phyloP scores from a whole-genome alignment of 805 yeast genomes.

The Cyberlindnera petersonii region DNA sequence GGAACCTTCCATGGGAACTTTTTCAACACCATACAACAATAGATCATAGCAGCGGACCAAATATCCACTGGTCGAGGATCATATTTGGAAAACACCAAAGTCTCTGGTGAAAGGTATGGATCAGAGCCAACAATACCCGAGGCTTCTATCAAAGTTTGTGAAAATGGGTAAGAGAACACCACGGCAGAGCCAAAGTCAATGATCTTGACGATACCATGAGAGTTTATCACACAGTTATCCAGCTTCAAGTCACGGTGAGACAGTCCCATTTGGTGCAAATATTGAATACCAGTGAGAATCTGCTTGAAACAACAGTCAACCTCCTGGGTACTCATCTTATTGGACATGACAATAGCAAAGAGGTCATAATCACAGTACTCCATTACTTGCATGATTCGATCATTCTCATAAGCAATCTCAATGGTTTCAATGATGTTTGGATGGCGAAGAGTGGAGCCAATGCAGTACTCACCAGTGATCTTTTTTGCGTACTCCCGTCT shows the following conservation, averaged over 20 bases:
- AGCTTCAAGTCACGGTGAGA: slow-evolving; percentile 90
- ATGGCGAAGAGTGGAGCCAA: slow-evolving; percentile 85
- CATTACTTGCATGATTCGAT: slow-evolving; percentile 85
- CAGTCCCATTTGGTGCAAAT: slow-evolving; percentile 78
- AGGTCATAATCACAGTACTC: slow-evolving; percentile 91
- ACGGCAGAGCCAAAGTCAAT: slow-evolving; percentile 95
- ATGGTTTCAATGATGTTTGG: slow-evolving; percentile 88
- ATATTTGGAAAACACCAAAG: slow-evolving; percentile 73
- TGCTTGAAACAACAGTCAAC: slow-evolving; percentile 88
- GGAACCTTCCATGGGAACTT: slow-evolving; percentile 97
- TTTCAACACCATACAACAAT: slow-evolving; percentile 87
- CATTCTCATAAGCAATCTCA: slow-evolving; percentile 86
- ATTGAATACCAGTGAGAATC: slow-evolving; percentile 73
- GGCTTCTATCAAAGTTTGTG: slow-evolving; percentile 65
- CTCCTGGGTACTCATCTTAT: slow-evolving; percentile 77
- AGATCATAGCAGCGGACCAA: slow-evolving; percentile 89
- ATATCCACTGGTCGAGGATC: slow-evolving; percentile 93
- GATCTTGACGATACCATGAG: slow-evolving; percentile 78
- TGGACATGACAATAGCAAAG: slow-evolving; percentile 92
- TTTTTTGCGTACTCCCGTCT: slow-evolving; percentile 86
- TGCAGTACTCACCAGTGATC: slow-evolving; percentile 91
- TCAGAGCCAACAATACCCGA: slow-evolving; percentile 86
- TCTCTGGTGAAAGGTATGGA: slow-evolving; percentile 91
- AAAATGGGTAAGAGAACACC: slow-evolving; percentile 84
- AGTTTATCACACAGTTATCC: slow-evolving; percentile 86